Conservation (phyloP, 2,329 filamentous ascomycete species). For the Ophiocordyceps camponoti-leonardi region DNA sequence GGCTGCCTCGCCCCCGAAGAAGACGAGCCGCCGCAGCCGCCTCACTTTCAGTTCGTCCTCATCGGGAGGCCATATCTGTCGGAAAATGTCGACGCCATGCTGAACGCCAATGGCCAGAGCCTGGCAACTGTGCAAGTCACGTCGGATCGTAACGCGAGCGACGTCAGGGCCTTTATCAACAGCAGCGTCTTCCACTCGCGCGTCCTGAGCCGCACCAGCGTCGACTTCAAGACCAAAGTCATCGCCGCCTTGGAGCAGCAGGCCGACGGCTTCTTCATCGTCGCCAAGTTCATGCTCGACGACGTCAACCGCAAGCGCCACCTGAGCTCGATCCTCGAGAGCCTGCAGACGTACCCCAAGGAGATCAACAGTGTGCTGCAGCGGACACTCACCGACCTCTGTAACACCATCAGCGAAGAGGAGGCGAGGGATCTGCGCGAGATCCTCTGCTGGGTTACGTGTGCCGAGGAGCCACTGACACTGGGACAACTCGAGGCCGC, state of each 20-base stretch:
- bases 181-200: conserved; percentile 21
- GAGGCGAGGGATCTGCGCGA: conserved; percentile 26
- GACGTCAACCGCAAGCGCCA: conserved; percentile 28
- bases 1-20: conserved; percentile 14
- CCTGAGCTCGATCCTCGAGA: conserved; percentile 24
- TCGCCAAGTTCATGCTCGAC: conserved; percentile 31
- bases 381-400: conserved; percentile 23
- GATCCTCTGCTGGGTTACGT: conserved; percentile 27
- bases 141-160: conserved; percentile 20
- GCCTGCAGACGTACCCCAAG: conserved; percentile 24
- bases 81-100: conserved; percentile 15
- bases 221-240: conserved; percentile 18
- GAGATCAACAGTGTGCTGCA: conserved; percentile 24
- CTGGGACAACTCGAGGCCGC: conserved; percentile 26
- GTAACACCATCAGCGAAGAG: conserved; percentile 18
- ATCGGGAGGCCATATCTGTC: conserved; percentile 24
- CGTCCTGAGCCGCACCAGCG: conserved; percentile 15
- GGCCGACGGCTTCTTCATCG: conserved; percentile 29
- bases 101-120: conserved; percentile 16
- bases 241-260: conserved; percentile 20
- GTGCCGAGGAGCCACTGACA: conserved; percentile 23
- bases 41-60: conserved; percentile 19
- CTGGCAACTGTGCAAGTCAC: conserved; percentile 24
- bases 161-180: conserved; percentile 24
- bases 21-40: conserved; percentile 3